Base-by-base conservation (phyloP, 495 filamentous ascomycete species). In the Podospora anserina region DNA sequence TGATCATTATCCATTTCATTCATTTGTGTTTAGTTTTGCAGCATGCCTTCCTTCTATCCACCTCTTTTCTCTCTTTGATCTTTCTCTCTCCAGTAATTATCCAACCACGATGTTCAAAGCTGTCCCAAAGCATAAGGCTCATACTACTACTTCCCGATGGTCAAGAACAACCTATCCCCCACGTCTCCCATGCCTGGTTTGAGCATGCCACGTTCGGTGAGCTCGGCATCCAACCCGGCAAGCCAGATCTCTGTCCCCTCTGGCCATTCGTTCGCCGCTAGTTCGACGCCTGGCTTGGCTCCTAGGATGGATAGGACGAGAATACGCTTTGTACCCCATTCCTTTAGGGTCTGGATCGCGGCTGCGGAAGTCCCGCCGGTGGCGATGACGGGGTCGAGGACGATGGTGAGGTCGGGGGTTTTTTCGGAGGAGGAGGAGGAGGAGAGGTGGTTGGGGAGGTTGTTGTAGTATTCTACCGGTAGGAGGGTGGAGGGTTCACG, bases 381-480 rank as follows among this genome's bases (percentile, higher is more conserved):
- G 2, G 94, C 94, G 75, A 98, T 95, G 68, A 98, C 87, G 2
- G 94, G 94, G 78, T 98, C 94, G 1, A 97, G 83, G 19, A 98
- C 83, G 72, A 98, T 88, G 26, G 93, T 92, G 9, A 96, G 82
- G 28, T 87, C 84, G 2, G 86, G 78, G 62, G 77, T 72, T 66
- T 74, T 32, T 71, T 77, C 9, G 69, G 78, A 66, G 63, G 72
- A 68, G 65, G 67, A 34, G 15, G 71, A 68, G 4, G 65, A 49
- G 9, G 72, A 26, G 34, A 77, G 64, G 74, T 92, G 88, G 78
- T 92, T 91, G 49, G 94, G 94, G 20, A 98, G 91, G 79, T 98
- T 98, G 82, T 92, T 98, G 84, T 98, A 98, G 85, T 98, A 98
- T 81, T 98, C 94, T 61, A 98, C 94, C 0, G 94, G 93, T 63